Evolutionary conservation across 768 basidiomycete species (phyloP), one percentile per base, ranked within the genome.

Genomic region (Mrakia blollopis): DNA sequence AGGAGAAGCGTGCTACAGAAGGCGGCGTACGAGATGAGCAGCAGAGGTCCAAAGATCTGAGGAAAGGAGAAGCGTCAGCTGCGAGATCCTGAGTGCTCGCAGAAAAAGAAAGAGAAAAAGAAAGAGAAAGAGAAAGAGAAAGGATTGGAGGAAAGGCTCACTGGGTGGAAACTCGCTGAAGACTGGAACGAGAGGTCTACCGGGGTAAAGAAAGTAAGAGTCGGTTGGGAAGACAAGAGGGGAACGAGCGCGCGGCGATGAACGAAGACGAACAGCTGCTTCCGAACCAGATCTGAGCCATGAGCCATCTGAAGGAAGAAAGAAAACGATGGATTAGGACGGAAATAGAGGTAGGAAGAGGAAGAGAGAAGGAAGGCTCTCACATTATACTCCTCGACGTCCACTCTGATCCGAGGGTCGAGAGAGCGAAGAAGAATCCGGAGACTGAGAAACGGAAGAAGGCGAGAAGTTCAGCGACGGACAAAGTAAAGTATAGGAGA

Each of bases 241-340:
- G 62, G 2, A 32, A 32, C 1, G 47, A 18, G 16, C 14, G 62
- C 11, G 9, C 35, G 28, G 30, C 18, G 62, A 30, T 3, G 35
- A 35, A 18, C n/a, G n/a, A 32, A 35, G 35, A 35, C 62, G 63
- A n/a, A 75, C 63, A 62, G 39, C 41, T 47, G 30, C 30, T 25
- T 25, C 92, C 91, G 78, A 93, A 92, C 91, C 92, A 93, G 41
- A 93, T 92, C 77, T 92, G 90, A 3, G 91, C 87, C 89, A 93
- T 90, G 14, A 93, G 83, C 92, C 92, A 94, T 0, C 79, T 86
- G 32, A 85, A 68, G 21, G 76, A 32, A 28, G 44, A 73, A 44
- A n/a, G 37, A 25, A 23, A 37, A 72, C 62, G 37, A 67, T 52
- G 47, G 37, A 75, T 69, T 57, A 71, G 61, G 21, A 69, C 82